These are phyloP conservation scores for Amanita muscaria DNA, from an alignment of 768 basidiomycete genomes.

Conservation along the genomic window DNA sequence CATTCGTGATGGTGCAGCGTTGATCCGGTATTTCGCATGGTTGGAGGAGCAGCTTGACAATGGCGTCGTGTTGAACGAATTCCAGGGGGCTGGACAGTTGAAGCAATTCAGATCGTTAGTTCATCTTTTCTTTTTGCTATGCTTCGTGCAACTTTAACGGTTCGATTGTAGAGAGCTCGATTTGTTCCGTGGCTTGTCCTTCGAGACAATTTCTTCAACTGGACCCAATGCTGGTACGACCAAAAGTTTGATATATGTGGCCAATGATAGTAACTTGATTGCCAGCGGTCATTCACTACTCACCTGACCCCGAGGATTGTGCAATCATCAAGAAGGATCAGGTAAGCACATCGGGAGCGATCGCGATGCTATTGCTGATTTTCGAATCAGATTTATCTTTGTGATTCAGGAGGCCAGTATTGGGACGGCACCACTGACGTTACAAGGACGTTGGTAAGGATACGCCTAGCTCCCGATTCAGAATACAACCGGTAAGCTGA, in stretches of 20 bases:
- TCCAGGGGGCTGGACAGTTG: conserved; percentile 69
- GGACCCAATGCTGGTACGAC: conserved; percentile 75
- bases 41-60: conserved; percentile 72
- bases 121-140: conserved; percentile 5
- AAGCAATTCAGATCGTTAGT: conserved; percentile 75
- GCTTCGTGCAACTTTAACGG: background rate
- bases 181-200: conserved; percentile 81
- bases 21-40: conserved; percentile 91
- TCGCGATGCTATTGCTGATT: background rate
- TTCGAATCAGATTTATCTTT: conserved; percentile 29
- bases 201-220: conserved; percentile 85
- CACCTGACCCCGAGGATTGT: conserved; percentile 65
- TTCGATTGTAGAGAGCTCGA: conserved; percentile 52
- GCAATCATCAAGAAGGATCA: conserved; percentile 70
- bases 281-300: conserved; percentile 89
- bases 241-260: background rate
- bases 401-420: conserved; percentile 92
- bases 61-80: conserved; percentile 62
- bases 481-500: too few species aligned
- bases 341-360: conserved; percentile 24
- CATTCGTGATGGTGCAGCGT: conserved; percentile 82
- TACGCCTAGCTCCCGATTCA: too few species aligned
- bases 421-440: conserved; percentile 93
- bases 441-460: conserved; percentile 83
- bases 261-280: background rate